Conservation (phyloP, 352 stramenopile species). For the Globisporangium viniferum region DNA sequence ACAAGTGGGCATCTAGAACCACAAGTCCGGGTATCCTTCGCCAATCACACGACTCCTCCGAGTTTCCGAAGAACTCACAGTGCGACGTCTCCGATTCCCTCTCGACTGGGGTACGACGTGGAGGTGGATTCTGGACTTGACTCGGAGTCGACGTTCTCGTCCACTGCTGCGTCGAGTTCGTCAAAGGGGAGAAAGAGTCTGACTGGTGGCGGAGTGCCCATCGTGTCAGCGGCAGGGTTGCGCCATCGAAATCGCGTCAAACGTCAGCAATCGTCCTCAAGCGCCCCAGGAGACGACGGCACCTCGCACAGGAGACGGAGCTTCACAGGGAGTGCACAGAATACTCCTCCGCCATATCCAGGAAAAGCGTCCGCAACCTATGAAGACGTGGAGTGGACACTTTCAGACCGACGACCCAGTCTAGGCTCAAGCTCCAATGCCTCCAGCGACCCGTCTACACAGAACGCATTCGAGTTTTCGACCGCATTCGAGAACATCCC, state of each 20-base stretch:
- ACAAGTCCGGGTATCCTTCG: constrained; percentile 23
- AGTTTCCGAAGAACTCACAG: constrained; percentile 15
- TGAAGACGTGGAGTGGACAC: constrained; percentile 13
- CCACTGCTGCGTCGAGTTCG: background rate
- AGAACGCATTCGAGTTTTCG: background rate
- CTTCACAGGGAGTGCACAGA: constrained; percentile 11
- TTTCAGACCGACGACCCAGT: constrained; percentile 5
- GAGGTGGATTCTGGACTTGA: constrained; percentile 7
- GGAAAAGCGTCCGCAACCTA: constrained; percentile 5
- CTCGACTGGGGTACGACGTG: background rate
- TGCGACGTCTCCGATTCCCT: constrained; percentile 1
- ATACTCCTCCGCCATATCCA: background rate
- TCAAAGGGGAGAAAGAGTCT: constrained; percentile 10
- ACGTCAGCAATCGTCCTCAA: constrained; percentile 26
- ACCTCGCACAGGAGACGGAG: constrained; percentile 19
- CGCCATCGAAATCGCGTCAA: constrained; percentile 23
- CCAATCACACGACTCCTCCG: constrained; percentile 8
- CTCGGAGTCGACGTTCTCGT: constrained; percentile 8
- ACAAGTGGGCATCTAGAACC: constrained; percentile 15
- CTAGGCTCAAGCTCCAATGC: constrained; percentile 5
- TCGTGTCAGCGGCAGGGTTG: constrained; percentile 9
- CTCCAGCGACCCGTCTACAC: constrained; percentile 1
- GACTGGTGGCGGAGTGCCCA: constrained; percentile 5
- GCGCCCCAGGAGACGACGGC: constrained; percentile 9
- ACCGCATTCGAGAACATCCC: background rate